Base-by-base conservation (phyloP, 208 protist genomes). In the Acanthamoeba culbertsoni region DNA sequence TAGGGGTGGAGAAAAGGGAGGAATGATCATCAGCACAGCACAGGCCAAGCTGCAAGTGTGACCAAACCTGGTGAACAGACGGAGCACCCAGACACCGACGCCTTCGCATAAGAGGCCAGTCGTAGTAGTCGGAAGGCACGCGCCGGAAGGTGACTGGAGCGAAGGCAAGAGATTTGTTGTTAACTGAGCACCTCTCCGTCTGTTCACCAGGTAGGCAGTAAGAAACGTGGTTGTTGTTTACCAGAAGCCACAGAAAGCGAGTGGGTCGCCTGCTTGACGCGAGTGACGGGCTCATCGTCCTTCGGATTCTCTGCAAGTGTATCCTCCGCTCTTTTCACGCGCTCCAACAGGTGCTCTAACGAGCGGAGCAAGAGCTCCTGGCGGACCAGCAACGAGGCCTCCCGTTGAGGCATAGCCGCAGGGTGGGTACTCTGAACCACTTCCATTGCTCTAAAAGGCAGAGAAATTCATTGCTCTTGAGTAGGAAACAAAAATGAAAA, bases 41-140 rank as follows among this genome's bases (percentile, higher is more conserved):
- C 57, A 23, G n/a, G 14, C 0, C 0, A 33, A 75, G 35, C 20
- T 43, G 43, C 0, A 7, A 48, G 28, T 5, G 4, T 73, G 5
- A 45, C 28, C 12, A 14, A 35, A 62, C 42, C 28, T 68, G 51
- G 31, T 68, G 53, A 10, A 40, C 40, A 6, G 51, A 62, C 16
- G 40, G 53, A 20, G 53, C 51, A 10, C 86, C n/a, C 10, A 75
- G 51, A 59, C 86, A 91, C 16, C 40, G 62, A 46, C 97, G 96
- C 12, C 98, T 95, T 96, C 97, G 98, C 92, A 97, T 96, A 45
- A 98, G 95, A 37, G 94, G 96, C 91, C 96, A 95, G 37, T 95
- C 51, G 93, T 98, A 98, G 95, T 98, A 98, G 86, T 98, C 96
- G 2, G 96, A 97, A 3, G 97, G 97, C 55, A 98, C 98, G 95